Base-by-base conservation (phyloP, 1,284 basidiomycete genomes). In the Irpex sp. region DNA sequence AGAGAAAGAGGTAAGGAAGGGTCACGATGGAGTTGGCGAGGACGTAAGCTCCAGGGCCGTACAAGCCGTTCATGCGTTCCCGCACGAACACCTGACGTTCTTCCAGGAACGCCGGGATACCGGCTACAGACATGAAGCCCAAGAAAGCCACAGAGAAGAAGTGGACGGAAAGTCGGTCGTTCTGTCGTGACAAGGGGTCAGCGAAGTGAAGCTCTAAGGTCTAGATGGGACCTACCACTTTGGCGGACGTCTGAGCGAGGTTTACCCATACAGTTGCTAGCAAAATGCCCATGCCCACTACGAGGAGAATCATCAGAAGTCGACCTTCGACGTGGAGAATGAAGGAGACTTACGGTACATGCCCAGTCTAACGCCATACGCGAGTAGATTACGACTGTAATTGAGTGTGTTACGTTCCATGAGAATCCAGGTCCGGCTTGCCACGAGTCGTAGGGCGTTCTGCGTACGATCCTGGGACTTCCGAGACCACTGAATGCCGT, bases 91-190 rank as follows among this genome's bases (percentile, higher is more conserved):
- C 81, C 1, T 82, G 78, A 15, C 85, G 83, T 61, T 81, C 79
- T 67, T 83, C 79, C n/a, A 81, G 80, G 71, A 77, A 88, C 63
- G 73, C 82, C 49, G 72, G 71, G 70, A 84, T 77, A 71, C 79
- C 74, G 73, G 81, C 86, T 67, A 89, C 73, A 69, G 79, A 66
- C 69, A 82, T 80, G 70, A 88, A 88, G 6, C 81, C 81, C 3
- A 88, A 71, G 72, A 89, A 88, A 0, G 86, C 86, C 39, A 86
- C 83, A 47, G 79, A 79, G 70, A 79, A 84, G 69, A 84, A 84
- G 68, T 81, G 69, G 4, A 72, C 74, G 17, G 69, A 70, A 4
- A 74, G 68, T 15, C 72, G 68, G 56, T 72, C 71, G 58, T 71
- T 70, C 65, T 68, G 49, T 17, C 4, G 33, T 3, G 26, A 26